A percentile compares a stretch with the other conserved stretches of the same genome.
Conservation (phyloP, 495 filamentous ascomycete species). For the Evernia prunastri region DNA sequence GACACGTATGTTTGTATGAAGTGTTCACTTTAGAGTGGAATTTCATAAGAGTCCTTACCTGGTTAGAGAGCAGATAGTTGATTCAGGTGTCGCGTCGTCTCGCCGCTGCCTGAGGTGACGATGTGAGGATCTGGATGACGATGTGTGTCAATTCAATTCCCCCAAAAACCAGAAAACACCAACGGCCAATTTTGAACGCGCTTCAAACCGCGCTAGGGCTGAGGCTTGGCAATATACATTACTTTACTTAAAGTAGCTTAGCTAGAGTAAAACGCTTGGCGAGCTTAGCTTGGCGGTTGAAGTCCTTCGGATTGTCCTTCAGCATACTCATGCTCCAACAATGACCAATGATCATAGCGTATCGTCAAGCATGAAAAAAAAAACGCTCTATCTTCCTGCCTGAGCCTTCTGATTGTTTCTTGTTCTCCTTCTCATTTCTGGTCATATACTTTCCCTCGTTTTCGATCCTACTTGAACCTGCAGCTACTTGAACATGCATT, state of each 20-base stretch:
- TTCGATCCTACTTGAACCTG: neutral
- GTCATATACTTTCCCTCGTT: neutral
- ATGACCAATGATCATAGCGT: no score
- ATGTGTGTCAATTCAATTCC: neutral
- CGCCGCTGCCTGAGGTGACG: neutral
- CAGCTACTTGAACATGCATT: neutral
- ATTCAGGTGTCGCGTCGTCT: neutral
- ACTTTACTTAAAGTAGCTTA: no score
- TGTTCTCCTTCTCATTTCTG: neutral
- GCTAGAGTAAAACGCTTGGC: neutral
- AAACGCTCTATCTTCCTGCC: no score
- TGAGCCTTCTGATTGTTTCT: no score
- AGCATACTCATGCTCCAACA: no score
- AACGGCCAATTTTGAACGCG: neutral
- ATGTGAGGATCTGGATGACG: neutral
- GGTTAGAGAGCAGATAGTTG: neutral
- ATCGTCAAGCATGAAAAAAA: no score
- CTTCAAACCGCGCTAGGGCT: neutral
- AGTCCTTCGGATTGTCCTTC: no score
- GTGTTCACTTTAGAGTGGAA: no score
- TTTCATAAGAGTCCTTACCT: neutral
- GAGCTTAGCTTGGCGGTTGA: no score
- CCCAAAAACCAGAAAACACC: neutral
- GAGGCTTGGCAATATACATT: neutral
- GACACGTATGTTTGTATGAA: neutral